Percentiles rank a stretch among this genome's conserved stretches.
phyloP scores from a whole-genome alignment of 805 yeast species.

The Nakazawaea populi region DNA sequence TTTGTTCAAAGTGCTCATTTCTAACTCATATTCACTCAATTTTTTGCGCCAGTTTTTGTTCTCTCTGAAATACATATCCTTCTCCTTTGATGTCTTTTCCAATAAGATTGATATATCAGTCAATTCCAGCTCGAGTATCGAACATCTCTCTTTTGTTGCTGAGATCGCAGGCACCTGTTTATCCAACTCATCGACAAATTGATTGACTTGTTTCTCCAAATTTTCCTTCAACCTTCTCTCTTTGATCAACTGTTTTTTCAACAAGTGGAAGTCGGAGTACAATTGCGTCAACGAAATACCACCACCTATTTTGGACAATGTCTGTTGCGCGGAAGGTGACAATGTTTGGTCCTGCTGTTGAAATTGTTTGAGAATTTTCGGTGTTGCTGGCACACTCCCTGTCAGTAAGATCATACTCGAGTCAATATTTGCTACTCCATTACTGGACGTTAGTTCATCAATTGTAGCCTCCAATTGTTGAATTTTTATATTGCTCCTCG shows the following conservation, averaged over 20 bases:
- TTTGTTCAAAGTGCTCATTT: constrained; percentile 41
- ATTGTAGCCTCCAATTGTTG: constrained; percentile 37
- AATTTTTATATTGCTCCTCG: constrained; percentile 31
- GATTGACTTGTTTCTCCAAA: constrained; percentile 64
- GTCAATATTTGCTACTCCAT: constrained; percentile 13
- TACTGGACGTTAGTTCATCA: constrained; percentile 31
- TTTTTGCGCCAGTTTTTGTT: constrained; percentile 21
- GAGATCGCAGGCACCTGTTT: constrained; percentile 69
- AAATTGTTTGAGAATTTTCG: constrained; percentile 30
- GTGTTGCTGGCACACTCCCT: constrained; percentile 32
- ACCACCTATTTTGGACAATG: constrained; percentile 30
- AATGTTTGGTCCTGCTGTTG: constrained; percentile 23
- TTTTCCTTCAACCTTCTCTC: constrained; percentile 69
- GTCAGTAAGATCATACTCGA: constrained; percentile 21
- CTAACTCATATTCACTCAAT: constrained; percentile 38
- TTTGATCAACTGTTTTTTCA: constrained; percentile 59
- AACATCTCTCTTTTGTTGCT: constrained; percentile 57
- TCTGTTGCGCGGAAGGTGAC: constrained; percentile 54
- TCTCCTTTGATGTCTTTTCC: constrained; percentile 48
- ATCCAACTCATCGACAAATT: constrained; percentile 71
- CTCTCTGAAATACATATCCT: constrained; percentile 31
- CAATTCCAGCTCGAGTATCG: constrained; percentile 49
- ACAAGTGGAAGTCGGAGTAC: constrained; percentile 54
- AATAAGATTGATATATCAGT: constrained; percentile 47
- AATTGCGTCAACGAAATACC: constrained; percentile 63